Evolutionary conservation across 176 grass and related monocot genomes (phyloP).

Genomic region (Oryza rufipogon): DNA sequence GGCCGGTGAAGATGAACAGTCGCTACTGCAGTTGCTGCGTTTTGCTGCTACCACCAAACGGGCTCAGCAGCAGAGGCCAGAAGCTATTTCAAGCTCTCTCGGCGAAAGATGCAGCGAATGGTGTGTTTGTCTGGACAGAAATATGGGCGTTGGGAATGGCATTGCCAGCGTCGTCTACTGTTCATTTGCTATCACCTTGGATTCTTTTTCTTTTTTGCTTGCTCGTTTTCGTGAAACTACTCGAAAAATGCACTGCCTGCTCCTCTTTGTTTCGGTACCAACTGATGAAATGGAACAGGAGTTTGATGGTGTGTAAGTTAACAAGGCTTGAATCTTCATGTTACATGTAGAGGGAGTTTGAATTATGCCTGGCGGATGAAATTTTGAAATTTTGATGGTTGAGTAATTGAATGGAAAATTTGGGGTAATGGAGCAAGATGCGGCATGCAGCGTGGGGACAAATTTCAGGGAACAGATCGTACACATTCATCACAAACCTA

Average conservation of each 20-base stretch:
- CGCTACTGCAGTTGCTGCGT: not conserved
- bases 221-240: not conserved
- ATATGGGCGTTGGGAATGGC: conserved; percentile 7
- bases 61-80: not conserved
- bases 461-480: conserved; percentile 28
- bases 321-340: not conserved
- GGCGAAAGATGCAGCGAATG: not conserved
- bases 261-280: not conserved
- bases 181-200: not conserved
- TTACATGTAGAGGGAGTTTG: not conserved
- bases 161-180: not conserved
- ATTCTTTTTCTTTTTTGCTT: not conserved
- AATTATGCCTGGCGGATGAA: not conserved
- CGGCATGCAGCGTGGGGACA: not conserved
- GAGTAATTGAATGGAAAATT: not conserved
- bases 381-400: conserved; percentile 22
- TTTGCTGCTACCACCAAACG: not conserved
- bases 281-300: too few relatives aligned
- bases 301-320: not conserved
- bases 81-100: not conserved
- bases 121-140: not conserved
- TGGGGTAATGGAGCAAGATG: not conserved
- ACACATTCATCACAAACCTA: conserved; percentile 42
- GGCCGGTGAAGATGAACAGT: not conserved
- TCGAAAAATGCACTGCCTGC: not conserved